Evolutionary conservation across 257 asterid species (phyloP).

Genomic region (Petunia axillaris): DNA sequence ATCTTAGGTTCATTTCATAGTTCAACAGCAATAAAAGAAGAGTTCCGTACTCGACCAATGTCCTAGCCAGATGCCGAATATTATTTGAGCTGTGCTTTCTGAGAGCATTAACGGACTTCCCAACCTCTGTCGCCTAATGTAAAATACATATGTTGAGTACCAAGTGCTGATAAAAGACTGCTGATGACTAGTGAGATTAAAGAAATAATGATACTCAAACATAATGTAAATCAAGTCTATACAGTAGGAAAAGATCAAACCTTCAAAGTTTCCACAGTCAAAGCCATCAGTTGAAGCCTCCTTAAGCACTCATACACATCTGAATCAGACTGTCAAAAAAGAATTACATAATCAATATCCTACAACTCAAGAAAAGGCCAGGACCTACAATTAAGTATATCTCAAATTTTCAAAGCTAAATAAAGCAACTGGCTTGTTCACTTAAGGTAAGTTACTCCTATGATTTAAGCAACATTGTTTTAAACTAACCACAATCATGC

Average conservation of each 20-base stretch:
- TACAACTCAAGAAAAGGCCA: too few relatives aligned
- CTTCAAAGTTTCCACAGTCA: slow-evolving; percentile 77
- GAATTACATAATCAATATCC: slow-evolving; percentile 14
- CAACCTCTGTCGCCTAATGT: slow-evolving; percentile 64
- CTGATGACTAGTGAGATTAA: not conserved
- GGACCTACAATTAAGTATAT: too few relatives aligned
- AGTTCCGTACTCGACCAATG: slow-evolving; percentile 59
- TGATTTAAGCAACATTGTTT: too few relatives aligned
- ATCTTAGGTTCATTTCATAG: not conserved
- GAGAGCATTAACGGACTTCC: slow-evolving; percentile 60
- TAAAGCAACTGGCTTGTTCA: too few relatives aligned
- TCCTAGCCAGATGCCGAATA: slow-evolving; percentile 53
- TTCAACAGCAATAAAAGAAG: slow-evolving; percentile 15
- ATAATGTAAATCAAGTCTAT: not conserved
- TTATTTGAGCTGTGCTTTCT: slow-evolving; percentile 57
- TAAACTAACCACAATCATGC: too few relatives aligned
- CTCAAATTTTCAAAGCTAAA: too few relatives aligned
- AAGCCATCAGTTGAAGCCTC: slow-evolving; percentile 71
- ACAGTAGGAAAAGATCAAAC: slow-evolving; percentile 36
- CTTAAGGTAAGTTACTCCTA: too few relatives aligned
- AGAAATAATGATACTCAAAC: not conserved
- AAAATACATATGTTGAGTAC: slow-evolving; percentile 27
- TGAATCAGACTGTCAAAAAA: slow-evolving; percentile 59
- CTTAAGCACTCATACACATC: slow-evolving; percentile 63
- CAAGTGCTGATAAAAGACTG: not conserved